Percentiles rank a stretch among this genome's conserved stretches.
These are phyloP conservation scores for Diaporthe citriasiana DNA, from an alignment of 2,329 filamentous ascomycete species.

Conservation along the genomic window DNA sequence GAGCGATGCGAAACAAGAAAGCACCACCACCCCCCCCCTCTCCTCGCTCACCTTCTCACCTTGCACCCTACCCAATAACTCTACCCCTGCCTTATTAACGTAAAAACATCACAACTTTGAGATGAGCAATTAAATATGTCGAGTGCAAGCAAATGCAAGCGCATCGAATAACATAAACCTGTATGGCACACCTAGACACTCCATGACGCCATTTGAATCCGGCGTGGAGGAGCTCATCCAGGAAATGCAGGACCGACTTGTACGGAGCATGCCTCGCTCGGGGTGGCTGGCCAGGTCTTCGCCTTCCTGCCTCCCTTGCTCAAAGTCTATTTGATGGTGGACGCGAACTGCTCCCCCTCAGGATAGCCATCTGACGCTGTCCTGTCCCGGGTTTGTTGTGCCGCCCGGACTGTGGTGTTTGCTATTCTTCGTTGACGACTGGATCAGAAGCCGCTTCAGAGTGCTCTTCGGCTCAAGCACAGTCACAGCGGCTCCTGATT, in stretches of 20 bases:
- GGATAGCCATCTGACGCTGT: slow-evolving; percentile 1
- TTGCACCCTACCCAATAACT: slow-evolving; percentile 5
- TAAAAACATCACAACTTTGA: slow-evolving; percentile 7
- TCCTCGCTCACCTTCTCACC: neutral
- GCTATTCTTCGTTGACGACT: neutral
- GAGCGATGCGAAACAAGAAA: slow-evolving; percentile 33
- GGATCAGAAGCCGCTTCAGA: slow-evolving; percentile 13
- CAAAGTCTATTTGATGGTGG: neutral
- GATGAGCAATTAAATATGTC: neutral
- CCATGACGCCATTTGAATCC: neutral
- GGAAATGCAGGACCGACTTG: neutral
- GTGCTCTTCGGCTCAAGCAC: slow-evolving; percentile 30
- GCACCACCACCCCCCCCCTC: neutral
- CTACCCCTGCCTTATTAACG: neutral
- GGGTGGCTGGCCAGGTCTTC: slow-evolving; percentile 9
- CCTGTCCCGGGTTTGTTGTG: neutral
- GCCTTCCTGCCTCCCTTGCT: slow-evolving; percentile 7
- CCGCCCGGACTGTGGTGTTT: slow-evolving; percentile 20
- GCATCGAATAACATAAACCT: neutral
- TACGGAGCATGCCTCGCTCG: neutral
- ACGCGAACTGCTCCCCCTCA: slow-evolving; percentile 12
- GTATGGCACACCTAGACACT: neutral
- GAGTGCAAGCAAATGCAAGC: neutral
- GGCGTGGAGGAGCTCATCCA: neutral
- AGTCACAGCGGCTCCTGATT: slow-evolving; percentile 17